phyloP scores from a whole-genome alignment of 208 protist species.

The Leishmania lainsoni region DNA sequence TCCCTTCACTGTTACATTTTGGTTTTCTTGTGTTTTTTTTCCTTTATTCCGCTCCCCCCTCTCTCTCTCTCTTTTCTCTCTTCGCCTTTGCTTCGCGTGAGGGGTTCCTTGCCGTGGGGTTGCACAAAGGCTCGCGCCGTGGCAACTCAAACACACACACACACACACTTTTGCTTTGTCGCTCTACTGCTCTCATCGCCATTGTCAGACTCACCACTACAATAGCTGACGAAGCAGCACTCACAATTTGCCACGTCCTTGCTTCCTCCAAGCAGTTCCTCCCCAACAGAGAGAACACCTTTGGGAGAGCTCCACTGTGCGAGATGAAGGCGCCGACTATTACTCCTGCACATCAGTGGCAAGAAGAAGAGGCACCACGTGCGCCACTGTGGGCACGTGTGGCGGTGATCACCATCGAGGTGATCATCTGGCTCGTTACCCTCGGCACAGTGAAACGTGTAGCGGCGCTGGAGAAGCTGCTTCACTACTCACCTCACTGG shows the following conservation, averaged over 20 bases:
- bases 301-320: neutral
- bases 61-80: neutral
- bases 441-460: slow-evolving; percentile 35
- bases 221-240: neutral
- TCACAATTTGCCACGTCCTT: neutral
- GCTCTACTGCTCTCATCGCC: neutral
- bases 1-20: neutral
- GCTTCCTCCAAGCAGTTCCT: neutral
- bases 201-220: neutral
- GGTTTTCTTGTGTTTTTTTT: neutral
- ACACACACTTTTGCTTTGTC: neutral
- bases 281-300: neutral
- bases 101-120: neutral
- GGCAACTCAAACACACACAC: too few relatives aligned
- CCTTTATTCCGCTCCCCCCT: neutral
- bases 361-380: neutral
- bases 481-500: slow-evolving; percentile 32
- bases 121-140: neutral
- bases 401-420: slow-evolving; percentile 22
- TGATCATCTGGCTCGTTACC: slow-evolving; percentile 33
- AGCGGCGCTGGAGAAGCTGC: slow-evolving; percentile 10
- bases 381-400: slow-evolving; percentile 22
- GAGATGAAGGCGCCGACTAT: neutral
- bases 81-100: neutral
- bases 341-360: neutral